Evolutionary conservation across 768 basidiomycete species (phyloP), one percentile per base, ranked within the genome.

Genomic region (Russula dissimulans): DNA sequence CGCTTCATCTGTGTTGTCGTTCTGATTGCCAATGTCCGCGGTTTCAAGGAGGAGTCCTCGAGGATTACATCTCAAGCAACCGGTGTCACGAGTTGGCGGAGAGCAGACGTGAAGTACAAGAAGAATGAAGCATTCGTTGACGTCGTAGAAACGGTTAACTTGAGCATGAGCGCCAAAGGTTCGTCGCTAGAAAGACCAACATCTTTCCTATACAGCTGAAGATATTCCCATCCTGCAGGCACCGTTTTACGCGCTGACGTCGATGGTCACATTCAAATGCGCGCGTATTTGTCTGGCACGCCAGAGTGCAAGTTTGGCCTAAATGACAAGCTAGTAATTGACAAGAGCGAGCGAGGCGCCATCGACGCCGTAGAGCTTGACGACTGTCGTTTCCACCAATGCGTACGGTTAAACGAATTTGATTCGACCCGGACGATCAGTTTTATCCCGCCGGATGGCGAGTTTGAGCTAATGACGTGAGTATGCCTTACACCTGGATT

Each of bases 41-140:
- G 51, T 61, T 32, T 29, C 8, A 65, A 95, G 92, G 97, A 98
- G 73, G 95, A 97, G 67, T 95, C 94, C 18, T 90, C 92, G 14
- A 97, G 94, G 72, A 98, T 99, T 63, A 98, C 97, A 0, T 85
- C 83, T 10, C 97, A 99, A 77, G 95, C 97, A 9, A 99, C 97
- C 0, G 97, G 97, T 0, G 87, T 91, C 32, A 97, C 90, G 36
- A 95, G 88, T 71, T 99, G 97, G 97, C 78, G 97, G 44, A 79
- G 95, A 59, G 87, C 84, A 15, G 97, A 97, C 69, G 95, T 98
- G 68, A 95, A 95, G 72, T 98, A 99, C 74, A 89, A 97, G 78
- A 99, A 98, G 81, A 99, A 99, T 66, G 97, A 99, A 69, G 97
- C 97, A 0, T 99, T 98, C 66, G 95, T 99, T n/a, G 97, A 99